phyloP scores from a whole-genome alignment of 2,329 filamentous ascomycete genomes.

The Chrysosporium queenslandicum region DNA sequence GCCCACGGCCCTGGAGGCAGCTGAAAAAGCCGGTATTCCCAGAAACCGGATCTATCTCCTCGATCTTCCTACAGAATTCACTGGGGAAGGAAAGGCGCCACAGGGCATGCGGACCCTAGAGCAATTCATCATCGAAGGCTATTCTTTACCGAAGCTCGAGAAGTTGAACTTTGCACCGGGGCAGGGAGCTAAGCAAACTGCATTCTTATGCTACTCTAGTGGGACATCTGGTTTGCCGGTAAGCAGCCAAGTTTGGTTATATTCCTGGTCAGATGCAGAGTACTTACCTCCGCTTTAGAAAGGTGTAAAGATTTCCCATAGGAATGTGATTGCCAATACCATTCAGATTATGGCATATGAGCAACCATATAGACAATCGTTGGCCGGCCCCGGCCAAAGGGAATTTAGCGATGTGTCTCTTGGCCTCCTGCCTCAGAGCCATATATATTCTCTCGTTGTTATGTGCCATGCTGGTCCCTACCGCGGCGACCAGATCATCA shows the following conservation, averaged over 20 bases:
- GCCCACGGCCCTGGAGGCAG: slow-evolving; percentile 53
- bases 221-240: slow-evolving; percentile 70
- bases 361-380: slow-evolving; percentile 24
- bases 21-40: slow-evolving; percentile 53
- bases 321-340: slow-evolving; percentile 67
- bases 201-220: slow-evolving; percentile 71
- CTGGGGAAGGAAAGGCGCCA: slow-evolving; percentile 38
- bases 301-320: slow-evolving; percentile 74
- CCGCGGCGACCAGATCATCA: slow-evolving; percentile 61
- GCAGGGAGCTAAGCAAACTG: slow-evolving; percentile 49
- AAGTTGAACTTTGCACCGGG: slow-evolving; percentile 34
- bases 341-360: slow-evolving; percentile 52
- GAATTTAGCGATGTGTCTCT: slow-evolving; percentile 49
- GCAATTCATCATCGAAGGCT: slow-evolving; percentile 55
- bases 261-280: neutral
- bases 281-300: slow-evolving; percentile 42
- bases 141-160: slow-evolving; percentile 32
- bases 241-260: slow-evolving; percentile 24
- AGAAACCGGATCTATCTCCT: slow-evolving; percentile 58
- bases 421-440: slow-evolving; percentile 67
- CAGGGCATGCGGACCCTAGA: slow-evolving; percentile 52
- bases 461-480: slow-evolving; percentile 57
- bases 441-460: slow-evolving; percentile 70
- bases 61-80: slow-evolving; percentile 50
- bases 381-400: slow-evolving; percentile 30